Conservation (phyloP, 768 basidiomycete species). For the Hericium alpestre region DNA sequence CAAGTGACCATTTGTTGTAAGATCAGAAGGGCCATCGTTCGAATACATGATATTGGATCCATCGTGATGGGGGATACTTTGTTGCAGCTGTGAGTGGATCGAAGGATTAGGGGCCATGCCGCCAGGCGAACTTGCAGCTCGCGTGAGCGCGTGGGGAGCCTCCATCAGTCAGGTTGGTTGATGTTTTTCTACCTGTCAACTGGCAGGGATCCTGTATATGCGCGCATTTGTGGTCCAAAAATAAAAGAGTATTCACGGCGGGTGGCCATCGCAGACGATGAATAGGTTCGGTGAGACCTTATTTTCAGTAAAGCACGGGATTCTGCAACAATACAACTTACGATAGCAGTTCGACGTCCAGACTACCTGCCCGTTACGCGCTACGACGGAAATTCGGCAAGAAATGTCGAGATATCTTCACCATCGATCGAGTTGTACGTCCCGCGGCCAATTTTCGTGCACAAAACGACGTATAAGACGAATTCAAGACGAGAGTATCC, state of each 20-base stretch:
- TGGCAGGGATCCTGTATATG: too few species aligned
- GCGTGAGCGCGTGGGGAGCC: not conserved
- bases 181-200: too few species aligned
- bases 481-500: too few species aligned
- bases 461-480: too few species aligned
- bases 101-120: not conserved
- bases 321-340: not conserved
- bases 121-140: not conserved
- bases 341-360: too few species aligned
- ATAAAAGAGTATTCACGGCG: too few species aligned
- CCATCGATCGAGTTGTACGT: not conserved
- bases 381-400: not conserved
- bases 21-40: slow-evolving; percentile 3
- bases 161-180: not conserved
- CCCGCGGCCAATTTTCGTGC: too few species aligned
- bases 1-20: slow-evolving; percentile 1
- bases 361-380: too few species aligned
- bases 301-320: not conserved
- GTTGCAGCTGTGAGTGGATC: not conserved
- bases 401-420: not conserved
- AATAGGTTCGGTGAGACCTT: too few species aligned
- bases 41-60: slow-evolving; percentile 6
- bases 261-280: too few species aligned
- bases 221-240: too few species aligned
- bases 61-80: not conserved